phyloP scores from a whole-genome alignment of 352 stramenopile genomes.

The Pythium guiyangense region DNA sequence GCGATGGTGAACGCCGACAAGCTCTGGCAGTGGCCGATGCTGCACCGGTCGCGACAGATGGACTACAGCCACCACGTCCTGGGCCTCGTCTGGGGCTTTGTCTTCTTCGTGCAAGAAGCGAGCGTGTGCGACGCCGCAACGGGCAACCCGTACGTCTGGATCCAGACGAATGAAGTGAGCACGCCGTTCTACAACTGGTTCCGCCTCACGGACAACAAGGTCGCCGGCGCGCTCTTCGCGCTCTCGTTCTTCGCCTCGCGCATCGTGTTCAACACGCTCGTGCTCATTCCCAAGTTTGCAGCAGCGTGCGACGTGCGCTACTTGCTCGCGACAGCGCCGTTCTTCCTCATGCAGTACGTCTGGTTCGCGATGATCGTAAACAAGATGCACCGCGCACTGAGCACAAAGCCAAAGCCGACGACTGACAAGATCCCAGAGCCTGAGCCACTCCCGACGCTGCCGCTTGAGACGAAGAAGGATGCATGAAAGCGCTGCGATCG shows the following conservation, averaged over 20 bases:
- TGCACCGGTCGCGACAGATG: constrained; percentile 52
- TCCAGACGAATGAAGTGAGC: constrained; percentile 81
- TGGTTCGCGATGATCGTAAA: constrained; percentile 74
- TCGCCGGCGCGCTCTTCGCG: constrained; percentile 53
- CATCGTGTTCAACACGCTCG: constrained; percentile 66
- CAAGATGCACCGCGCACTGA: constrained; percentile 31
- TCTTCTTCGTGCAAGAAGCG: constrained; percentile 59
- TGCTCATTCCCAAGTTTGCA: constrained; percentile 45
- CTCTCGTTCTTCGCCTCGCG: constrained; percentile 64
- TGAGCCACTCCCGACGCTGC: background rate
- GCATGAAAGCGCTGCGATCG: no score
- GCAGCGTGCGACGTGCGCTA: constrained; percentile 47
- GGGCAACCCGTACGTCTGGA: constrained; percentile 77
- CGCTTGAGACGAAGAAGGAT: constrained; percentile 8
- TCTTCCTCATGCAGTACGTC: constrained; percentile 69
- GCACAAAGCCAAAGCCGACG: background rate
- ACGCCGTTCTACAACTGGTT: constrained; percentile 84
- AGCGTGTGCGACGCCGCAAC: constrained; percentile 42
- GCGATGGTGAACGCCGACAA: constrained; percentile 57
- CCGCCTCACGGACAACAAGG: constrained; percentile 50
- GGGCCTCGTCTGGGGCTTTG: constrained; percentile 52
- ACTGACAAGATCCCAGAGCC: background rate
- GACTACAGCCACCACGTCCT: constrained; percentile 73
- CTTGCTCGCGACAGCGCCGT: constrained; percentile 47
- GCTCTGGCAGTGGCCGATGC: constrained; percentile 22